These are phyloP conservation scores for Irpex sp. DNA, from an alignment of 1,284 basidiomycete genomes.

Conservation along the genomic window DNA sequence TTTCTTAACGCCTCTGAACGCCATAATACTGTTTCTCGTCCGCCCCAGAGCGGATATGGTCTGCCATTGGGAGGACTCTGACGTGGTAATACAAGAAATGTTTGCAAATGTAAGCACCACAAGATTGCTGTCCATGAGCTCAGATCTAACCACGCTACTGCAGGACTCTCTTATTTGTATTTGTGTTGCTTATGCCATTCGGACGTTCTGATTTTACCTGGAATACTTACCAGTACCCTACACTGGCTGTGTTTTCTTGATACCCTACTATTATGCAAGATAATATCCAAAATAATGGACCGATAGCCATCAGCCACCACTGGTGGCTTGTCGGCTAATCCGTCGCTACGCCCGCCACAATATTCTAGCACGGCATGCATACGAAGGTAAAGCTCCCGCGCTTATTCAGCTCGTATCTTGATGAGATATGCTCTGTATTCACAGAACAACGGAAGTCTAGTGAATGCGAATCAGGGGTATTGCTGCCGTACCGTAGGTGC, in stretches of 20 bases:
- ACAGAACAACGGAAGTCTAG: background rate
- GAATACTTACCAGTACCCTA: slow-evolving; percentile 3
- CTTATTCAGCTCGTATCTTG: background rate
- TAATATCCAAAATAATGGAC: background rate
- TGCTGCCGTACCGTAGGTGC: background rate
- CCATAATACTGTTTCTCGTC: background rate
- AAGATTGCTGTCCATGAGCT: slow-evolving; percentile 8
- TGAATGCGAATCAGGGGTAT: background rate
- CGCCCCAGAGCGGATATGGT: slow-evolving; percentile 51
- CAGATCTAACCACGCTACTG: slow-evolving; percentile 11
- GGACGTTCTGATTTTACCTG: slow-evolving; percentile 37
- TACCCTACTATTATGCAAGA: slow-evolving; percentile 4
- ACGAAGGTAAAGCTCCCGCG: background rate
- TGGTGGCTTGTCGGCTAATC: background rate
- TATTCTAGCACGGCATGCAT: background rate
- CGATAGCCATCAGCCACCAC: background rate
- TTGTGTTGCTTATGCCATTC: slow-evolving; percentile 70
- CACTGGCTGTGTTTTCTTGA: slow-evolving; percentile 5
- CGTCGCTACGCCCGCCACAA: background rate
- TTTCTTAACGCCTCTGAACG: slow-evolving; percentile 9
- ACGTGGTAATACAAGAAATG: slow-evolving; percentile 66
- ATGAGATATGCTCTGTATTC: background rate
- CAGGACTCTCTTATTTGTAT: slow-evolving; percentile 75
- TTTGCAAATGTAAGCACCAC: slow-evolving; percentile 54
- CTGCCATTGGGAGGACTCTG: slow-evolving; percentile 75